phyloP scores from a whole-genome alignment of 176 grass and related monocot species.

The Juncus inflexus region DNA sequence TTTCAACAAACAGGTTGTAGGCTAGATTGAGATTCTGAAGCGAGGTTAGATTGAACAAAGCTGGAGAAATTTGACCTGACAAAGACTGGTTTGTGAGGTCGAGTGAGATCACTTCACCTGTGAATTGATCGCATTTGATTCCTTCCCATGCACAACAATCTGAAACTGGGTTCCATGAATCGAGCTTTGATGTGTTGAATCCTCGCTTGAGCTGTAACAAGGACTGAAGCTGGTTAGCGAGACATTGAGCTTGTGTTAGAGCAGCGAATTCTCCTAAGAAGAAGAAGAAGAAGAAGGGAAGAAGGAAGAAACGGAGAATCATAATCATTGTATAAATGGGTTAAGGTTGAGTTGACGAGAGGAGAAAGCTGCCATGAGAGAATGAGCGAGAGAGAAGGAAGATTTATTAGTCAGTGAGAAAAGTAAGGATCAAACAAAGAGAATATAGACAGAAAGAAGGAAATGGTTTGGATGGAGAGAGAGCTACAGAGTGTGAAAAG shows the following conservation, averaged over 20 bases:
- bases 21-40: slow-evolving; percentile 34
- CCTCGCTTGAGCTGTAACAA: slow-evolving; percentile 35
- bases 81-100: slow-evolving; percentile 22
- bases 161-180: slow-evolving; percentile 21
- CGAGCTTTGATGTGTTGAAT: slow-evolving; percentile 23
- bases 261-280: background rate
- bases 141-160: slow-evolving; percentile 49
- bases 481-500: background rate
- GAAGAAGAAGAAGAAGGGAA: background rate
- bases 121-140: slow-evolving; percentile 14
- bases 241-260: slow-evolving; percentile 19
- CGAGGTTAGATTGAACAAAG: slow-evolving; percentile 40
- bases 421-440: background rate
- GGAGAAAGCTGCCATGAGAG: slow-evolving; percentile 11
- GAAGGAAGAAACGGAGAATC: background rate
- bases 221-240: slow-evolving; percentile 24
- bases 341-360: background rate
- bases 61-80: slow-evolving; percentile 8
- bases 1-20: slow-evolving; percentile 27
- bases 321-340: slow-evolving; percentile 12
- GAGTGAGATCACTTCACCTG: slow-evolving; percentile 34
- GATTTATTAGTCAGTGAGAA: background rate
- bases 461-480: slow-evolving; percentile 11
- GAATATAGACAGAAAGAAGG: background rate
- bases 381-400: background rate